These are phyloP conservation scores for Naganishia sp. DNA, from an alignment of 1,284 basidiomycete species.

Conservation along the genomic window DNA sequence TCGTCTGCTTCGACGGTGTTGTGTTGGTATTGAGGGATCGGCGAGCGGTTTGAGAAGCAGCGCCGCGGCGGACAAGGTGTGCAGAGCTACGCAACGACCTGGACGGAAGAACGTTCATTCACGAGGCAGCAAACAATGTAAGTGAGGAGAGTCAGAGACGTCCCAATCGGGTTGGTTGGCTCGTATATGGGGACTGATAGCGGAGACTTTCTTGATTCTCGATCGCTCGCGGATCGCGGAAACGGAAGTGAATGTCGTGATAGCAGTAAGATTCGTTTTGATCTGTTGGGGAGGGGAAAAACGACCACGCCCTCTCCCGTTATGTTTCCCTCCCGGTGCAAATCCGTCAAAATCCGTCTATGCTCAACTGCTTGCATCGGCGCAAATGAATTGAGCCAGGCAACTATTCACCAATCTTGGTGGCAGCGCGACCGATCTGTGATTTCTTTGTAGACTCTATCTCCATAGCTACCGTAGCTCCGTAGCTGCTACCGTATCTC, in stretches of 20 bases:
- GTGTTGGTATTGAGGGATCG: background rate
- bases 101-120: constrained; percentile 7
- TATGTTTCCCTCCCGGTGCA: no score
- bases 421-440: no score
- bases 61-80: constrained; percentile 4
- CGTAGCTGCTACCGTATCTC: no score
- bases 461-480: no score
- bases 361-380: no score
- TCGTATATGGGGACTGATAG: constrained; percentile 6
- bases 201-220: constrained; percentile 14
- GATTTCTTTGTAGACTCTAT: no score
- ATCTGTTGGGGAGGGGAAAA: no score
- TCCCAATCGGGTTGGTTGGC: background rate
- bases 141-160: background rate
- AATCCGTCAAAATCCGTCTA: no score
- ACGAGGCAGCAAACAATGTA: constrained; percentile 1
- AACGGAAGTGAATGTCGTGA: constrained; percentile 6
- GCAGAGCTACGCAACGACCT: constrained; percentile 18
- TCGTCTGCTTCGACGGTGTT: background rate
- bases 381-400: no score
- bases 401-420: no score
- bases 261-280: no score
- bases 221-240: constrained; percentile 16
- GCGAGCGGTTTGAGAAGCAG: background rate
- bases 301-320: no score